These are phyloP conservation scores for Hygrophoropsis aurantiaca DNA, from an alignment of 768 basidiomycete species.

Conservation along the genomic window DNA sequence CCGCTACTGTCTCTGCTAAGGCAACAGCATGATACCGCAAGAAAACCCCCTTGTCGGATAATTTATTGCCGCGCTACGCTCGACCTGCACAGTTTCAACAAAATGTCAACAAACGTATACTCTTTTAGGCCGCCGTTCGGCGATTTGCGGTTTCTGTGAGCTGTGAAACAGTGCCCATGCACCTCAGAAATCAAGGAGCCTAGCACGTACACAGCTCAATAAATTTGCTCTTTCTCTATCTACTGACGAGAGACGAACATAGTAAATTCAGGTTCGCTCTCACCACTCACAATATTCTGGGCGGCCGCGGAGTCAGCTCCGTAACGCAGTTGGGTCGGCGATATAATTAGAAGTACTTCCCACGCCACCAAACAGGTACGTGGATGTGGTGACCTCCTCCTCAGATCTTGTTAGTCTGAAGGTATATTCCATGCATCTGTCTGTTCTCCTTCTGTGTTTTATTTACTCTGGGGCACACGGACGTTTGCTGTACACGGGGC, in stretches of 20 bases:
- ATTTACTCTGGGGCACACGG: slow-evolving; percentile 22
- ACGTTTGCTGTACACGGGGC: slow-evolving; percentile 62
- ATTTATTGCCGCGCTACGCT: slow-evolving; percentile 5
- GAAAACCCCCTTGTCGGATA: neutral
- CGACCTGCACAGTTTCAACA: slow-evolving; percentile 2
- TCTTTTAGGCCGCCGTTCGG: slow-evolving; percentile 23
- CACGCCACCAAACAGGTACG: slow-evolving; percentile 13
- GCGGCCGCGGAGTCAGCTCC: slow-evolving; percentile 27
- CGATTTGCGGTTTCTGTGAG: slow-evolving; percentile 25
- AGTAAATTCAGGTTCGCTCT: neutral
- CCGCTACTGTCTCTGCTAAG: neutral
- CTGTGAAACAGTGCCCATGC: too few relatives aligned
- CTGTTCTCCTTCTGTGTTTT: slow-evolving; percentile 15
- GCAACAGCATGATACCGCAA: slow-evolving; percentile 4
- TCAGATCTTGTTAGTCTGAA: slow-evolving; percentile 2
- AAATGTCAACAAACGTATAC: neutral
- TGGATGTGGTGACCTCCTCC: slow-evolving; percentile 6
- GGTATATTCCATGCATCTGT: slow-evolving; percentile 15
- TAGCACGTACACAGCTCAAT: neutral
- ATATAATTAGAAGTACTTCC: slow-evolving; percentile 26
- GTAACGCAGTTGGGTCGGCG: slow-evolving; percentile 29
- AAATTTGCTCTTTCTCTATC: neutral
- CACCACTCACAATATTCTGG: neutral
- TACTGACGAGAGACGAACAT: neutral
- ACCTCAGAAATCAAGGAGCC: neutral